Conservation (phyloP, 2,329 filamentous ascomycete genomes). For the Cladorrhinum sp. region DNA sequence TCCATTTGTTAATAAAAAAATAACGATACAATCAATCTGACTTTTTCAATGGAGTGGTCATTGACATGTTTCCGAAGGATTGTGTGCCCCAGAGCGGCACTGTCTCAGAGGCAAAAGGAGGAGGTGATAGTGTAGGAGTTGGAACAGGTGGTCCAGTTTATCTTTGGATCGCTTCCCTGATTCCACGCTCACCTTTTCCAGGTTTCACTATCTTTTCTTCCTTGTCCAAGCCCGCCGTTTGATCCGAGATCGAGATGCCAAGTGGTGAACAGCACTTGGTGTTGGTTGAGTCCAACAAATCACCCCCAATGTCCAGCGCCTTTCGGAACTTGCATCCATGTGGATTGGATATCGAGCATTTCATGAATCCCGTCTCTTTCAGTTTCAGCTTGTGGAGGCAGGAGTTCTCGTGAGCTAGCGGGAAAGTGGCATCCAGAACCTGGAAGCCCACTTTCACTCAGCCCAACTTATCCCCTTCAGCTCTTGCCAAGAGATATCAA, state of each 20-base stretch:
- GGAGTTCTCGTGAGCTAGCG: background rate
- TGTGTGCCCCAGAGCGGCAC: background rate
- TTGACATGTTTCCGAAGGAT: background rate
- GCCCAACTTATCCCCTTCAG: slow-evolving; percentile 1
- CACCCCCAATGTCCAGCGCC: background rate
- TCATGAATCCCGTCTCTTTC: background rate
- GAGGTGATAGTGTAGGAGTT: background rate
- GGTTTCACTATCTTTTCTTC: background rate
- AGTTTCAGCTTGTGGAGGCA: background rate
- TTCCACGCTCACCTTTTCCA: background rate
- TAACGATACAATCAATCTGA: too few relatives aligned
- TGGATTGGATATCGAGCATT: background rate
- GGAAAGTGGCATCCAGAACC: background rate
- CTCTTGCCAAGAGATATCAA: slow-evolving; percentile 9
- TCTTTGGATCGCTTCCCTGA: background rate
- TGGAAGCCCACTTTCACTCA: background rate
- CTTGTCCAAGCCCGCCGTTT: background rate
- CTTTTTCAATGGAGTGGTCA: background rate
- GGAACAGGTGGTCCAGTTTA: background rate
- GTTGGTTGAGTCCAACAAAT: background rate
- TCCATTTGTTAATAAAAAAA: too few relatives aligned
- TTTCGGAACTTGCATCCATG: background rate
- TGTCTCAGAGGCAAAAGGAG: background rate
- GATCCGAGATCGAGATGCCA: slow-evolving; percentile 1
- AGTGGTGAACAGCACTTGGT: background rate